A percentile compares a stretch with the other conserved stretches of the same genome.
Evolutionary conservation across 148 eudicot species (phyloP).

Genomic region (Rhododendron molle): DNA sequence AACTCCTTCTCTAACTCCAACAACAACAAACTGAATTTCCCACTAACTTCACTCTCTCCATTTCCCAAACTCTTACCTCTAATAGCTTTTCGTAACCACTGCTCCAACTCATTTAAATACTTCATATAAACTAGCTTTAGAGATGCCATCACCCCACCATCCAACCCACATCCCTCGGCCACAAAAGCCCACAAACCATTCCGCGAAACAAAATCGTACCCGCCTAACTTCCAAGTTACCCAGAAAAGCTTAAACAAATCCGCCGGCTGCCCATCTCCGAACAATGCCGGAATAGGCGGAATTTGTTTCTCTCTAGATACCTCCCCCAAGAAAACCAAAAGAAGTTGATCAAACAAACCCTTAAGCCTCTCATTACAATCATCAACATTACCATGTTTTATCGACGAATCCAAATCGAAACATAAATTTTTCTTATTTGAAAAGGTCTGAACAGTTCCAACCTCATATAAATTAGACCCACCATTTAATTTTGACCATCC

Average conservation of each 20-base stretch:
- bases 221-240: conserved; percentile 67
- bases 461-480: conserved; percentile 27
- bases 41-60: conserved; percentile 38
- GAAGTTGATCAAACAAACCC: conserved; percentile 64
- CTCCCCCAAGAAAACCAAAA: conserved; percentile 41
- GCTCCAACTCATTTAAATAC: conserved; percentile 70
- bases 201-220: conserved; percentile 53
- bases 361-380: conserved; percentile 45
- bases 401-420: conserved; percentile 26
- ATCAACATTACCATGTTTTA: conserved; percentile 34
- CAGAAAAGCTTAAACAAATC: conserved; percentile 78
- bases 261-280: conserved; percentile 48
- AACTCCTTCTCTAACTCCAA: conserved; percentile 47
- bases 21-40: conserved; percentile 51
- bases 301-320: conserved; percentile 37
- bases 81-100: conserved; percentile 44
- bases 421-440: conserved; percentile 14
- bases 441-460: conserved; percentile 22
- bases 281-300: conserved; percentile 51
- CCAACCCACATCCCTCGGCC: conserved; percentile 54
- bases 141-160: conserved; percentile 25
- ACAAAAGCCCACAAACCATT: conserved; percentile 62
- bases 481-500: conserved; percentile 33
- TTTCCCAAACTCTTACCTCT: conserved; percentile 28
- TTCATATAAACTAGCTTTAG: conserved; percentile 55